These are phyloP conservation scores for Cryomyces antarcticus DNA, from an alignment of 495 filamentous ascomycete species.

Conservation along the genomic window DNA sequence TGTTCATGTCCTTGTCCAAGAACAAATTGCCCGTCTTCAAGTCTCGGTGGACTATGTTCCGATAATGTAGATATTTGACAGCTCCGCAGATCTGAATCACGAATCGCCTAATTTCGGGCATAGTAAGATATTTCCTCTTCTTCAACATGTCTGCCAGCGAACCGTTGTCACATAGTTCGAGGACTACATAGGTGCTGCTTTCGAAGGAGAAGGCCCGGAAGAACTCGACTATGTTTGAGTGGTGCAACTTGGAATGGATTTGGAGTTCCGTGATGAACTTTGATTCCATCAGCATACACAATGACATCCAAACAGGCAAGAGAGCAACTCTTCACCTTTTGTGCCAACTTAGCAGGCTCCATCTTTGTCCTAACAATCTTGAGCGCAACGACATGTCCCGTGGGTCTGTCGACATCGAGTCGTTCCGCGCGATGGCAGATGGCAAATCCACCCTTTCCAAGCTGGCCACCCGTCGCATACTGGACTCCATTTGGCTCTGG, in stretches of 20 bases:
- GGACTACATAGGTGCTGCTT: slow-evolving; percentile 73
- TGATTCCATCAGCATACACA: slow-evolving; percentile 15
- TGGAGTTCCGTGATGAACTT: slow-evolving; percentile 95
- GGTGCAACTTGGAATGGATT: slow-evolving; percentile 92
- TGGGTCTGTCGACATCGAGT: slow-evolving; percentile 28
- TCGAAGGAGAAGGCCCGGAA: slow-evolving; percentile 83
- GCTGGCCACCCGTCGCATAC: slow-evolving; percentile 62
- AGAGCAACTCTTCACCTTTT: slow-evolving; percentile 42
- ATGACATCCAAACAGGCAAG: too few species aligned
- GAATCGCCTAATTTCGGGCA: slow-evolving; percentile 80
- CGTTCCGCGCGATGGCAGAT: slow-evolving; percentile 69
- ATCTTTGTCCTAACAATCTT: slow-evolving; percentile 85
- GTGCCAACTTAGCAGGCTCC: slow-evolving; percentile 61
- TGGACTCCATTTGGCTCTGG: slow-evolving; percentile 57
- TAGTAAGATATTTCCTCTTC: slow-evolving; percentile 61
- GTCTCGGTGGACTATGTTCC: slow-evolving; percentile 90
- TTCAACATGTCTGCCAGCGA: slow-evolving; percentile 98
- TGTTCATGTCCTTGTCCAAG: slow-evolving; percentile 85
- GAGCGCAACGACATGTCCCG: slow-evolving; percentile 49
- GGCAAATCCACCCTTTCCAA: slow-evolving; percentile 91
- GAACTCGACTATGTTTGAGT: slow-evolving; percentile 86
- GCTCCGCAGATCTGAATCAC: slow-evolving; percentile 87
- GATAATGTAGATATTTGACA: slow-evolving; percentile 89
- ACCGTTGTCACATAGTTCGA: slow-evolving; percentile 87
- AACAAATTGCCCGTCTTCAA: slow-evolving; percentile 98